Evolutionary conservation across 2,329 filamentous ascomycete species (phyloP).

Genomic region (Epicoccum sorghinum): DNA sequence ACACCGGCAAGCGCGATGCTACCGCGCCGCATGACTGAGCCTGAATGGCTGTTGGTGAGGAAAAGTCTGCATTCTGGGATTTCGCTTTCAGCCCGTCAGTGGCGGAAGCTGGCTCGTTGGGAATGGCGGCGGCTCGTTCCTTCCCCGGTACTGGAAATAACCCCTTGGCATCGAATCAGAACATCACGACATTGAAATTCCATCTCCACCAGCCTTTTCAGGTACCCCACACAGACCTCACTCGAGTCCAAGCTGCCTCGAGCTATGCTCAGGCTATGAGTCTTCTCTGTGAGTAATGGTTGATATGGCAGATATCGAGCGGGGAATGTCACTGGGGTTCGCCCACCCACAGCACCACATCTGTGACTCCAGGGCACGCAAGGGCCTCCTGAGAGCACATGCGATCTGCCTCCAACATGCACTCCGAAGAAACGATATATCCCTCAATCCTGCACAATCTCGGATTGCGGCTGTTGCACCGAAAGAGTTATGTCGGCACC

Average conservation of each 20-base stretch:
- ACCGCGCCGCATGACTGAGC: slow-evolving; percentile 18
- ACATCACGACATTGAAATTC: slow-evolving; percentile 1
- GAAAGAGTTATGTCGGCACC: not conserved
- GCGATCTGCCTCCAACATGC: not conserved
- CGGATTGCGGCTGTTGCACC: not conserved
- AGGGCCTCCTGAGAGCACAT: not conserved
- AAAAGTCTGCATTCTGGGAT: slow-evolving; percentile 38
- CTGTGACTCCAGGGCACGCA: not conserved
- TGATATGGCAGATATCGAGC: slow-evolving; percentile 18
- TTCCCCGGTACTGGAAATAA: slow-evolving; percentile 25
- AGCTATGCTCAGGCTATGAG: slow-evolving; percentile 17
- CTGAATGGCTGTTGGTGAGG: slow-evolving; percentile 15
- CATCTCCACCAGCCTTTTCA: slow-evolving; percentile 2
- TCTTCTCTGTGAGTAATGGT: slow-evolving; percentile 21
- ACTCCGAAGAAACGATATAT: not conserved
- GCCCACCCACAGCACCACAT: not conserved
- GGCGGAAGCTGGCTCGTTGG: slow-evolving; percentile 21
- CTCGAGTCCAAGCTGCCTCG: slow-evolving; percentile 18
- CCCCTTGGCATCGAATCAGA: slow-evolving; percentile 21
- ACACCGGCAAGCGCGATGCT: slow-evolving; percentile 14
- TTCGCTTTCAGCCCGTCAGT: slow-evolving; percentile 21
- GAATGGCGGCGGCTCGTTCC: slow-evolving; percentile 33
- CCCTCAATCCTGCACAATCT: slow-evolving; percentile 1
- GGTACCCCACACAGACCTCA: slow-evolving; percentile 18
- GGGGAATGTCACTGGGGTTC: slow-evolving; percentile 1